Conservation (phyloP, 805 yeast genomes). For the Maudiozyma pseudohumilis region DNA sequence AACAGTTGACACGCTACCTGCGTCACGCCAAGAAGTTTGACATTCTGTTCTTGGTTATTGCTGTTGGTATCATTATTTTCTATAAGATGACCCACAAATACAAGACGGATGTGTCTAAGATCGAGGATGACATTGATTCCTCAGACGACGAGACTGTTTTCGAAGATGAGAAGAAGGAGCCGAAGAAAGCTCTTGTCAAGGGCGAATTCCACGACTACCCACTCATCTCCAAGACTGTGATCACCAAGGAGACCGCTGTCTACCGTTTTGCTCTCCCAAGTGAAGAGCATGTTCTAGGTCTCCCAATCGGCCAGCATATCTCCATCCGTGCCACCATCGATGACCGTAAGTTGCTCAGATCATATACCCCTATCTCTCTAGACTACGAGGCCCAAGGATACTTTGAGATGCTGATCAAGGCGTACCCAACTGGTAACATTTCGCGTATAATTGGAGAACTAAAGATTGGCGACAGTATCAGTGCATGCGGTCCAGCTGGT, state of each 20-base stretch:
- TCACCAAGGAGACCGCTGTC: conserved; percentile 73
- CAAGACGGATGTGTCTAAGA: background rate
- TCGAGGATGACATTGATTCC: background rate
- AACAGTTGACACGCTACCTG: background rate
- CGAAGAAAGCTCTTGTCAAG: conserved; percentile 43
- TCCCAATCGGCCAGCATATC: conserved; percentile 93
- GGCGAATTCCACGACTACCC: conserved; percentile 71
- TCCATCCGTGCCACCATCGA: conserved; percentile 64
- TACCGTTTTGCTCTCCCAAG: conserved; percentile 78
- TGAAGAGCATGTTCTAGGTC: conserved; percentile 63
- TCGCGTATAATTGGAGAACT: conserved; percentile 64
- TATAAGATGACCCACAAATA: conserved; percentile 2
- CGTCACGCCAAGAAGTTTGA: conserved; percentile 2
- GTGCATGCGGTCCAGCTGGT: conserved; percentile 87
- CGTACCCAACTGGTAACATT: conserved; percentile 78
- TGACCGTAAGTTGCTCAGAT: conserved; percentile 73
- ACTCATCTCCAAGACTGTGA: conserved; percentile 60
- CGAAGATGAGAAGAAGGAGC: background rate
- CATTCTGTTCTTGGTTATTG: conserved; percentile 1
- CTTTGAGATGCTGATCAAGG: conserved; percentile 78
- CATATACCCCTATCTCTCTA: conserved; percentile 83
- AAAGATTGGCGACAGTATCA: conserved; percentile 68
- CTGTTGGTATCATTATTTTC: conserved; percentile 1
- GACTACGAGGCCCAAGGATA: conserved; percentile 64
- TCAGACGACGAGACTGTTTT: background rate